Conservation (phyloP, 192 early-diverging fungal species). For the Linnemannia zychae region DNA sequence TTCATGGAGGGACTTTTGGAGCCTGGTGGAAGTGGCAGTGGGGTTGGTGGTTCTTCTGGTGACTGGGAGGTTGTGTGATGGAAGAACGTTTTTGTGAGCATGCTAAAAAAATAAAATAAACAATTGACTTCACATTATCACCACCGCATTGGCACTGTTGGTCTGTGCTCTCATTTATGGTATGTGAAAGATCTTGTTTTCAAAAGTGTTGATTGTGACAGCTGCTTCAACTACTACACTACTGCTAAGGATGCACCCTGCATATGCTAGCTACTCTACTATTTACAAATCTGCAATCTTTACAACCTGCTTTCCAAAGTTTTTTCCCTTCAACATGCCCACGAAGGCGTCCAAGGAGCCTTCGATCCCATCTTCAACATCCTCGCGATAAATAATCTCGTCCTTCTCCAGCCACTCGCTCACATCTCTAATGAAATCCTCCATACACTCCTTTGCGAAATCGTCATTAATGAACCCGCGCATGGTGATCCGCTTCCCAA, state of each 20-base stretch:
- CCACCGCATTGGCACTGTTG: no score
- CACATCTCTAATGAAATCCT: constrained; percentile 56
- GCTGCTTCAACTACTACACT: no score
- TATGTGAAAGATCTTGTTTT: no score
- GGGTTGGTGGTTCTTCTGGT: neutral
- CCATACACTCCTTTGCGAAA: constrained; percentile 38
- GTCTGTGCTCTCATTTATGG: neutral
- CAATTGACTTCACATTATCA: neutral
- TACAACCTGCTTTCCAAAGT: constrained; percentile 78
- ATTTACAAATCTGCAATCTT: constrained; percentile 64
- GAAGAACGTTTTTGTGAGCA: neutral
- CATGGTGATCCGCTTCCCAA: constrained; percentile 70
- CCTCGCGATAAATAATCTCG: constrained; percentile 54
- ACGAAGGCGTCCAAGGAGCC: constrained; percentile 67
- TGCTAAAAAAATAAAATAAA: neutral
- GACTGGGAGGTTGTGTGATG: constrained; percentile 26
- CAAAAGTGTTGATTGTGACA: no score
- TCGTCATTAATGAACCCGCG: constrained; percentile 73
- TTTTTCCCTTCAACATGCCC: constrained; percentile 73
- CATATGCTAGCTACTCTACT: neutral
- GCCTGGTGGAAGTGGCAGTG: neutral
- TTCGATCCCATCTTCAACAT: constrained; percentile 48
- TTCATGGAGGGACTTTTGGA: constrained; percentile 51
- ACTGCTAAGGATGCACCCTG: no score
- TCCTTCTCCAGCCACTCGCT: constrained; percentile 36